Percentiles rank a stretch among this genome's conserved stretches.
These are phyloP conservation scores for Aureobasidium lini DNA, from an alignment of 2,329 filamentous ascomycete genomes.

Conservation along the genomic window DNA sequence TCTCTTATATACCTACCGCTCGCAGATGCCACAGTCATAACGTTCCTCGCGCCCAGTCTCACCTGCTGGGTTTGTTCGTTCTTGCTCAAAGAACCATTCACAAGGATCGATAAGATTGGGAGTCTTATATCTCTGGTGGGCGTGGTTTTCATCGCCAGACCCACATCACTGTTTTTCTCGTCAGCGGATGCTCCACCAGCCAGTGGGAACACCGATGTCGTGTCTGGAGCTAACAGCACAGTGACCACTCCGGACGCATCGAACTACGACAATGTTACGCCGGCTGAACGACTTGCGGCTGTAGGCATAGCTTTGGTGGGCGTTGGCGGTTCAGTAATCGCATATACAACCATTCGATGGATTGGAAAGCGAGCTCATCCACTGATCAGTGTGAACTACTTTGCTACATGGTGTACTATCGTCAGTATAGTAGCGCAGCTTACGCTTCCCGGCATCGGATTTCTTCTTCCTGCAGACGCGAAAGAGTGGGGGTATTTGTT, in stretches of 20 bases:
- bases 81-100: slow-evolving; percentile 69
- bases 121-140: slow-evolving; percentile 68
- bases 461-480: slow-evolving; percentile 46
- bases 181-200: slow-evolving; percentile 23
- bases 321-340: slow-evolving; percentile 66
- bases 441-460: slow-evolving; percentile 47
- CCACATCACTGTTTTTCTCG: slow-evolving; percentile 48
- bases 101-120: slow-evolving; percentile 66
- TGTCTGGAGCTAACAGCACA: slow-evolving; percentile 26
- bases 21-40: slow-evolving; percentile 82
- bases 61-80: slow-evolving; percentile 74
- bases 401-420: slow-evolving; percentile 61
- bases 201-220: slow-evolving; percentile 26
- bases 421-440: slow-evolving; percentile 57
- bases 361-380: slow-evolving; percentile 76
- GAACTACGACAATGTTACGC: slow-evolving; percentile 42
- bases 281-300: slow-evolving; percentile 60
- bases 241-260: slow-evolving; percentile 21
- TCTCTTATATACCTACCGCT: slow-evolving; percentile 72
- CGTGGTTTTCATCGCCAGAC: slow-evolving; percentile 75
- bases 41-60: slow-evolving; percentile 73
- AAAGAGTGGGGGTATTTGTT: slow-evolving; percentile 61
- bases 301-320: slow-evolving; percentile 67
- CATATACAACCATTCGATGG: slow-evolving; percentile 67
- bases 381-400: slow-evolving; percentile 81